Base-by-base conservation (phyloP, 139 green algal species). In the Edaphochlamys debaryana region DNA sequence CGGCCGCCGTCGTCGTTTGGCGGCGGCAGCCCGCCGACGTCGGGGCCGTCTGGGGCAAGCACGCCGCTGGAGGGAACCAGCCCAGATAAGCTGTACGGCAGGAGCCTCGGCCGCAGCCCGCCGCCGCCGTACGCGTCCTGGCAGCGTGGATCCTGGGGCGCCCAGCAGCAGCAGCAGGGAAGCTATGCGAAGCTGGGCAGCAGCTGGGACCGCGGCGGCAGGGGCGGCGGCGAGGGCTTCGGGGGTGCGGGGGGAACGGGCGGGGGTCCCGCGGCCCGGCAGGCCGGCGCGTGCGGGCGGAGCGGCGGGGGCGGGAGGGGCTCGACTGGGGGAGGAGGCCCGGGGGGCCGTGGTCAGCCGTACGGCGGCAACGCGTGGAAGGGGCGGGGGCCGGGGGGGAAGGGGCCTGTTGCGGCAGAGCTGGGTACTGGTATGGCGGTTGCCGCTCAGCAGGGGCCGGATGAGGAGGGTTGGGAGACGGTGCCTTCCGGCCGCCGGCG, bases 391-490 rank as follows among this genome's bases (percentile, higher is more conserved):
- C n/a, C n/a, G n/a, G n/a, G n/a, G n/a, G n/a, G n/a, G n/a, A n/a
- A n/a, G n/a, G n/a, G n/a, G n/a, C n/a, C n/a, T n/a, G n/a, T n/a
- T n/a, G n/a, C n/a, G n/a, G n/a, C n/a, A n/a, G n/a, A n/a, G n/a
- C n/a, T n/a, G n/a, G n/a, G n/a, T n/a, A n/a, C n/a, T n/a, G n/a
- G n/a, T n/a, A n/a, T n/a, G n/a, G n/a, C n/a, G n/a, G n/a, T n/a
- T n/a, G n/a, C n/a, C n/a, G n/a, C n/a, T n/a, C n/a, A n/a, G 40
- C 36, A 7, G 54, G 54, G 22, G 66, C 27, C 5, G 34, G 66
- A 70, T 70, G 66, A 70, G 36, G 66, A 70, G 9, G 66, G 66
- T 29, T 70, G 66, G 66, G 66, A 70, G 32, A 11, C n/a, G n/a
- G 63, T 69, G n/a, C n/a, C n/a, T n/a, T n/a, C n/a, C n/a, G n/a